Evolutionary conservation across 225 moss, liverwort and hornwort species (phyloP), one percentile per base, ranked within the genome.

Genomic region (Neckera pumila): DNA sequence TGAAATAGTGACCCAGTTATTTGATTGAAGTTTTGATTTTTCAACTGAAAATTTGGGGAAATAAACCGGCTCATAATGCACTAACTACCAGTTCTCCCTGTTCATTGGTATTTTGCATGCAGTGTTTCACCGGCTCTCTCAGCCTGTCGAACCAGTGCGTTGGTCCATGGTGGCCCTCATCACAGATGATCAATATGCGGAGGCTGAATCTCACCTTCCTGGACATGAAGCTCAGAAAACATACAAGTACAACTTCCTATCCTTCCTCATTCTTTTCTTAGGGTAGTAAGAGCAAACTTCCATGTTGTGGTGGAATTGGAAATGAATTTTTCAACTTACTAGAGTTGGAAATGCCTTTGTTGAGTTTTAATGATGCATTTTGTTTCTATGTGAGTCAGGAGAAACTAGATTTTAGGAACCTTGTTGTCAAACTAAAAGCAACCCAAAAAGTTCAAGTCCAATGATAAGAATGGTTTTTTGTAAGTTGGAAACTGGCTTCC

Each of bases 111-210:
- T 28, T 73, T 73, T 66, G 36, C 45, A 19, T 86, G 88, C 89
- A 96, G 95, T 95, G 84, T 95, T 94, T 87, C 93, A 95, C 65
- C 89, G 96, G 81, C 89, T 96, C 33, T 94, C 96, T 30, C 95
- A 96, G 86, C 94, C 95, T 63, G 92, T 91, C 2, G 91, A 95
- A 81, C 92, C 94, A 11, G 92, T 96, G 53, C 86, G 92, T 17
- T 96, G 96, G 96, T 96, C 96, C 43, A 88, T 12, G 43, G 88
- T 94, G 45, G 96, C 93, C 16, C 92, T 95, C 45, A 91, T 96
- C 40, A 92, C 91, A 38, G 79, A 89, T 60, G 89, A 94, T 62
- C 88, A 89, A 70, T 90, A 79, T 21, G 85, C 89, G 2, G 56
- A 92, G 49, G 90, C 93, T 4, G 81, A 91, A 62, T 90, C 94